Conservation (phyloP, 139 green algal genomes). For the Chloropicon primus region DNA sequence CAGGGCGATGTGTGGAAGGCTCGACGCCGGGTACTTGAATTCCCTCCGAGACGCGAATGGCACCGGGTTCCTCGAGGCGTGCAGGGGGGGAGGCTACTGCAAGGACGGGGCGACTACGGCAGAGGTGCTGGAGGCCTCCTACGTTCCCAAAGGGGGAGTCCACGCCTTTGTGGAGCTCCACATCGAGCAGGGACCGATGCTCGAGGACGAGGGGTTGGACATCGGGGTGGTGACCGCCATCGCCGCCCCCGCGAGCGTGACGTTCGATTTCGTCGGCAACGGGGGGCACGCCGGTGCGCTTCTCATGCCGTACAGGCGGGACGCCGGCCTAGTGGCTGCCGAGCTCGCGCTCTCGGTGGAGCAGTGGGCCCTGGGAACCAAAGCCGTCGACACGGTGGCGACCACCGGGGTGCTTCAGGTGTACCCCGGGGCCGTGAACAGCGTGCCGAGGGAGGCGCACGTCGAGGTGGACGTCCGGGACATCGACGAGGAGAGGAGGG, state of each 20-base stretch:
- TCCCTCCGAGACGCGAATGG: conserved; percentile 52
- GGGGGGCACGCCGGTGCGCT: conserved; percentile 71
- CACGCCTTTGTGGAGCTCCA: conserved; percentile 90
- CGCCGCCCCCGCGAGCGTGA: conserved; percentile 69
- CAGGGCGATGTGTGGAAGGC: conserved; percentile 50
- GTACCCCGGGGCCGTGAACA: conserved; percentile 77
- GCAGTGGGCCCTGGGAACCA: conserved; percentile 36
- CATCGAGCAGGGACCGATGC: conserved; percentile 81
- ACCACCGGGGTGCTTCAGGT: conserved; percentile 40
- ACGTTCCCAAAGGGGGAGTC: conserved; percentile 17
- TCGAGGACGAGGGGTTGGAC: conserved; percentile 55
- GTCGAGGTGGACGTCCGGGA: conserved; percentile 77
- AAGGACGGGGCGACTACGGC: conserved; percentile 23
- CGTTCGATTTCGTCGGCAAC: conserved; percentile 55
- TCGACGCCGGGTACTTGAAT: conserved; percentile 34
- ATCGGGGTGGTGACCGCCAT: conserved; percentile 91
- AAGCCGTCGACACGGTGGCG: conserved; percentile 61
- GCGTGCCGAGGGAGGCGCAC: conserved; percentile 52
- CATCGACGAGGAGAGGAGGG: conserved; percentile 52
- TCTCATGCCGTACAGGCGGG: conserved; percentile 66
- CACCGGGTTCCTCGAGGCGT: conserved; percentile 56
- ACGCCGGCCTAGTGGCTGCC: conserved; percentile 72
- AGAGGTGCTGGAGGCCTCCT: conserved; percentile 24
- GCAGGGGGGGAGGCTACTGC: conserved; percentile 20
- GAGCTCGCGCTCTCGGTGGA: conserved; percentile 76